Conservation (phyloP, 768 basidiomycete species). For the Lactarius indigo region DNA sequence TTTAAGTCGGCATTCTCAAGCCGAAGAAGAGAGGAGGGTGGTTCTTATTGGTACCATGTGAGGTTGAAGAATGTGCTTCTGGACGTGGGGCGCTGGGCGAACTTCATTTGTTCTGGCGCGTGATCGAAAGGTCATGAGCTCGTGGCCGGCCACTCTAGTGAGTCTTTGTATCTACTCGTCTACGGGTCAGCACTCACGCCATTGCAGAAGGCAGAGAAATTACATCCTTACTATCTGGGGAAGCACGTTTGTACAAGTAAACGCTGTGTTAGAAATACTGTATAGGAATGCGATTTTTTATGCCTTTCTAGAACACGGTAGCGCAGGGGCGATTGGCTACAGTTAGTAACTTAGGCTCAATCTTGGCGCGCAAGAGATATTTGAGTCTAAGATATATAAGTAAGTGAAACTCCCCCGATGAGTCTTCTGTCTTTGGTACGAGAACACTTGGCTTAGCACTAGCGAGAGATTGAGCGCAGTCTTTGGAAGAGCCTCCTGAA, state of each 20-base stretch:
- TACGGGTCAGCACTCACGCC: neutral
- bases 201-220: neutral
- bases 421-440: neutral
- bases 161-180: neutral
- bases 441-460: neutral
- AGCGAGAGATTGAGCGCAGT: neutral
- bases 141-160: neutral
- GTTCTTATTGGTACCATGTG: neutral
- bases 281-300: too few relatives aligned
- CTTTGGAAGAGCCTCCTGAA: neutral
- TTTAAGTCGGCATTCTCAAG: neutral
- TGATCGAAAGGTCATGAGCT: neutral
- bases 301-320: too few relatives aligned
- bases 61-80: neutral
- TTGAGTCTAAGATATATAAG: too few relatives aligned
- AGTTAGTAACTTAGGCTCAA: too few relatives aligned
- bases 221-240: too few relatives aligned
- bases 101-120: neutral
- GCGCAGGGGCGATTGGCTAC: too few relatives aligned
- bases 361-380: too few relatives aligned
- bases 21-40: neutral
- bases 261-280: too few relatives aligned
- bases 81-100: neutral
- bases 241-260: too few relatives aligned
- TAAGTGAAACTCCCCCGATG: neutral